Evolutionary conservation across 306 rosid genomes (phyloP), one percentile per base, ranked within the genome.

Genomic region (Hippophae tibetana): DNA sequence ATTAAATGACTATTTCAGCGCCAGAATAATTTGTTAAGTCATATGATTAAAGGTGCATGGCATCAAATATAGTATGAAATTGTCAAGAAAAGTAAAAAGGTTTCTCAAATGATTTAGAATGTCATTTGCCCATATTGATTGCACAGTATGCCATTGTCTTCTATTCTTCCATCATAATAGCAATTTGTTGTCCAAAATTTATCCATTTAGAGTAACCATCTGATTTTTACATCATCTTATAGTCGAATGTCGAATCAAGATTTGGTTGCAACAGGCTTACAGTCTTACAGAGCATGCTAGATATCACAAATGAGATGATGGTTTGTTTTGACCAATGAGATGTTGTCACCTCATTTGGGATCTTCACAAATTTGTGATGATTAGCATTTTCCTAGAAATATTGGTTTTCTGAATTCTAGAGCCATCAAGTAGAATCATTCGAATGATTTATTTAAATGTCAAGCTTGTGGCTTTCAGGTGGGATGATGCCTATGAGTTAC

Each of bases 401-500:
- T 6, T 42, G 45, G 3, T 44, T 56, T 49, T 53, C 54, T 43
- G 4, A 31, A 31, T 31, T 31, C 5, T 31, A 31, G 38, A 31
- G 38, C 6, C 42, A 23, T 46, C 50, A 7, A 13, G 18, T n/a
- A 13, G 13, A 14, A 62, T 27, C 51, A 14, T 7, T 49, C 53
- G 6, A n/a, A 44, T 43, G 23, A 18, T 62, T 59, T 67, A 38
- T 55, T 76, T 63, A 65, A 51, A 65, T 75, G 58, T 62, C 46
- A 48, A 50, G 61, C 58, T 67, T 66, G 56, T 77, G 70, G 61
- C 64, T 75, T 77, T 69, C 84, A 88, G 97, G 80, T 80, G 67
- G 83, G 85, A 80, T 62, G 83, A 82, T 71, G 95, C 94, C 77
- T 66, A 72, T 72, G 73, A 77, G 70, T 79, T 93, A 64, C 78